Base-by-base conservation (phyloP, 805 yeast genomes). In the Sungouiella thailandica region DNA sequence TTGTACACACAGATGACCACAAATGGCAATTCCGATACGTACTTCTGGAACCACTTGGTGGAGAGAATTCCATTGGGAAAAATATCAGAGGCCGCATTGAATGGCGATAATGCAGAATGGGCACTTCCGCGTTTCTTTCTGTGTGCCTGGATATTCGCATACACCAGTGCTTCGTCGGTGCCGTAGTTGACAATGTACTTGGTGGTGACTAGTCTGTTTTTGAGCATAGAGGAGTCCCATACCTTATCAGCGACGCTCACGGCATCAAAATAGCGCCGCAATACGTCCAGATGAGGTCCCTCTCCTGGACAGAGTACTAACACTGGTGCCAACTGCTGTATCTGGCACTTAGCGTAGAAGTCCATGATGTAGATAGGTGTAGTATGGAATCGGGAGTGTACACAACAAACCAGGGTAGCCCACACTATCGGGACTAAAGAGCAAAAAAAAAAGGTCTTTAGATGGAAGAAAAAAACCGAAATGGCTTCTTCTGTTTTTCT, bases 141-240 rank as follows among this genome's bases (percentile, higher is more conserved):
- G 17, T 46, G 43, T 4, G 32, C 17, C 12, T 20, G 23, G 8
- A 40, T 30, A 4, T 23, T 22, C 12, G 25, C 27, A 6, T 25
- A 35, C 9, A 42, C 25, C 9, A 20, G 7, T 4, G 8, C 23
- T 29, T 32, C 43, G 6, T 31, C 13, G 8, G 37, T 37, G 2
- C 24, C 37, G 23, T 43, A 41, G 13, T 46, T 41, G 20, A 65
- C 47, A n/a, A 54, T 43, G 35, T 51, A 65, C 41, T 55, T 62
- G 16, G 49, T 42, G 25, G 45, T 57, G 57, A 54, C 62, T 19
- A 62, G 41, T 15, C 71, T 41, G 40, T 61, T 58, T 36, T 52
- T 57, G 28, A 66, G 49, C 14, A 66, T 57, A 20, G 52, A 53
- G 32, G 62, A 57, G 41, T 66, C 70, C 72, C 72, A 66, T 5